A percentile compares a stretch with the other conserved stretches of the same genome.
Conservation (phyloP, 495 filamentous ascomycete genomes). For the Hypomontagnella submonticulosa region DNA sequence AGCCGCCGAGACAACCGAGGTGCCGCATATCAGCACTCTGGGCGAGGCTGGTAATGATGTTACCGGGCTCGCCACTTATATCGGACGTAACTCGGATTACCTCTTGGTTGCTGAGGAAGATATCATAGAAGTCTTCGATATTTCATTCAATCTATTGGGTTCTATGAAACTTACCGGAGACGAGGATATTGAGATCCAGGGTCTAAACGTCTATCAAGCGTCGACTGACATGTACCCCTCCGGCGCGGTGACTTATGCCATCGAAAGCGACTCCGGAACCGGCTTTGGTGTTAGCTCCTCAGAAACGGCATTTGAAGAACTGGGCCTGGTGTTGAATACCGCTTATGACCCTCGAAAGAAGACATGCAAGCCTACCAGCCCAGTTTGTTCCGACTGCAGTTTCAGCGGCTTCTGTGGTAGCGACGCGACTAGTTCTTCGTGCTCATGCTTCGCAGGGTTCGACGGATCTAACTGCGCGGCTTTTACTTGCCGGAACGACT, state of each 20-base stretch:
- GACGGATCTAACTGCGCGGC: slow-evolving; percentile 28
- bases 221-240: slow-evolving; percentile 35
- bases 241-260: slow-evolving; percentile 41
- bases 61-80: slow-evolving; percentile 44
- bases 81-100: slow-evolving; percentile 39
- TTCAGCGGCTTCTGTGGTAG: slow-evolving; percentile 42
- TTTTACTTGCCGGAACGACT: slow-evolving; percentile 47
- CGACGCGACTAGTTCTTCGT: slow-evolving; percentile 11
- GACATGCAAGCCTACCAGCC: slow-evolving; percentile 15
- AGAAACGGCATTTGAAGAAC: slow-evolving; percentile 24
- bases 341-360: slow-evolving; percentile 42
- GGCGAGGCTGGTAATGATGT: slow-evolving; percentile 40
- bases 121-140: slow-evolving; percentile 41
- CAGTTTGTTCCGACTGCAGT: slow-evolving; percentile 27
- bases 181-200: slow-evolving; percentile 44
- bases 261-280: slow-evolving; percentile 32
- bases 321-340: slow-evolving; percentile 40
- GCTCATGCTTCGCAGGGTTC: slow-evolving; percentile 48
- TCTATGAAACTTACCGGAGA: slow-evolving; percentile 36
- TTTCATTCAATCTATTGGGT: slow-evolving; percentile 36
- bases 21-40: slow-evolving; percentile 42
- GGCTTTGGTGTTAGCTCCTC: slow-evolving; percentile 46
- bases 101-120: slow-evolving; percentile 44
- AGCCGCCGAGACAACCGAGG: slow-evolving; percentile 35
- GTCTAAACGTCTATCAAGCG: slow-evolving; percentile 45